A percentile compares a stretch with the other conserved stretches of the same genome.
Conservation (phyloP, 345 rosid species). For the Eucalyptus regnans region DNA sequence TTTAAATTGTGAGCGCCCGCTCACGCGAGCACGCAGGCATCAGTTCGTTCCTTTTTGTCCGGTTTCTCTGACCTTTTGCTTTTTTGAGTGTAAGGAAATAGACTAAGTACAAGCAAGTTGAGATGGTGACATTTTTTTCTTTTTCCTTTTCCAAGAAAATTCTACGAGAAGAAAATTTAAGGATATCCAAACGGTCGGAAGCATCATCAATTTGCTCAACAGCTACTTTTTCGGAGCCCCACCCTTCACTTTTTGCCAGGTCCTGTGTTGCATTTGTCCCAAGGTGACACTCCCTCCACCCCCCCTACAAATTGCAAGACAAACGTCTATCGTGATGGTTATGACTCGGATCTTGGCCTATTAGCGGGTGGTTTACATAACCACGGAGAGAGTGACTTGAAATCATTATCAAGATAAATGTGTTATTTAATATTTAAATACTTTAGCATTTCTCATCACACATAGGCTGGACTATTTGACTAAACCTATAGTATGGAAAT, state of each 20-base stretch:
- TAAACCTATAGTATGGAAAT: neutral
- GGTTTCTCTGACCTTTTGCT: neutral
- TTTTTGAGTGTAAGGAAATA: neutral
- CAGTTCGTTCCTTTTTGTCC: neutral
- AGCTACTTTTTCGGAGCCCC: neutral
- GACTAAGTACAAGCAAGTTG: neutral
- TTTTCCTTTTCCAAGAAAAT: neutral
- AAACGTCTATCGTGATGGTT: neutral
- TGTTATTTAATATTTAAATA: neutral
- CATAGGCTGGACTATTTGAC: fast-evolving
- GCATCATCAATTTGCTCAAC: neutral
- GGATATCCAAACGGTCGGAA: neutral
- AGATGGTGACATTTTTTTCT: neutral
- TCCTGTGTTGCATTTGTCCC: neutral
- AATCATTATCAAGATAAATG: neutral
- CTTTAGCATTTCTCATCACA: neutral
- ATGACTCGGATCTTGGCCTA: neutral
- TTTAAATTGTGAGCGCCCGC: neutral
- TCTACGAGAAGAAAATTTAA: neutral
- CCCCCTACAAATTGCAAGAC: neutral
- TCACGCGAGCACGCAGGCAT: neutral
- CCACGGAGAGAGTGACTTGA: neutral
- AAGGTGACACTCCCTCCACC: neutral
- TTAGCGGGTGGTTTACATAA: neutral
- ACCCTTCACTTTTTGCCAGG: neutral